Base-by-base conservation (phyloP, 768 basidiomycete genomes). In the Daedalea quercina region DNA sequence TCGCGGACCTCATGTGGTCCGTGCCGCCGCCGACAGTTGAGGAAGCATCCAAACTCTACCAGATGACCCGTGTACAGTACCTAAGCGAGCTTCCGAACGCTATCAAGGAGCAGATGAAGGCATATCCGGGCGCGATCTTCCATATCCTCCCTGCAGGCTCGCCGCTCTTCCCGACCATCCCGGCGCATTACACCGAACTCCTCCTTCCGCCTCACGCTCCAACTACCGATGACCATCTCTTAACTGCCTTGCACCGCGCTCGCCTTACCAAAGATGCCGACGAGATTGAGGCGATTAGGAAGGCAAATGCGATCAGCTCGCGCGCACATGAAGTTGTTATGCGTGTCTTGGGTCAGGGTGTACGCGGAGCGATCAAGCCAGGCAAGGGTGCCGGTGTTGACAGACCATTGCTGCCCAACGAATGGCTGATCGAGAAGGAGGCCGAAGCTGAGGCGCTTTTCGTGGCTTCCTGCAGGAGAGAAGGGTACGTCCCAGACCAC, bases 391-490 rank as follows among this genome's bases (percentile, higher is more conserved):
- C 73, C 28, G 63, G 63, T 1, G 59, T 54, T 3, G 69, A 70
- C 9, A 69, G 78, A 3, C 83, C 82, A 0, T 68, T 79, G 3
- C 71, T 90, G 2, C 90, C 88, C 1, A 75, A 77, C 2, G 87
- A 94, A 61, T 96, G 94, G 88, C 72, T 91, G 43, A 90, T 97
- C 15, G 82, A 90, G 70, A 90, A 87, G 60, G 95, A 98, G 68
- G 86, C 84, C 0, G 94, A 96, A 66, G 95, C 93, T 0, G 94
- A 95, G 65, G 95, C 94, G 0, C 76, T 94, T 8, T 98, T 97
- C 57, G 88, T 92, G 0, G 91, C 94, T 2, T 85, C 85, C 1
- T 96, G 94, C 69, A 74, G 92, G 47, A 75, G 91, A 53, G 85
- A 91, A 70, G 93, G 91, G 91, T 94, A 49, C 26, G 31, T 35